These are phyloP conservation scores for Golubevia sp. DNA, from an alignment of 1,284 basidiomycete genomes.

Conservation along the genomic window DNA sequence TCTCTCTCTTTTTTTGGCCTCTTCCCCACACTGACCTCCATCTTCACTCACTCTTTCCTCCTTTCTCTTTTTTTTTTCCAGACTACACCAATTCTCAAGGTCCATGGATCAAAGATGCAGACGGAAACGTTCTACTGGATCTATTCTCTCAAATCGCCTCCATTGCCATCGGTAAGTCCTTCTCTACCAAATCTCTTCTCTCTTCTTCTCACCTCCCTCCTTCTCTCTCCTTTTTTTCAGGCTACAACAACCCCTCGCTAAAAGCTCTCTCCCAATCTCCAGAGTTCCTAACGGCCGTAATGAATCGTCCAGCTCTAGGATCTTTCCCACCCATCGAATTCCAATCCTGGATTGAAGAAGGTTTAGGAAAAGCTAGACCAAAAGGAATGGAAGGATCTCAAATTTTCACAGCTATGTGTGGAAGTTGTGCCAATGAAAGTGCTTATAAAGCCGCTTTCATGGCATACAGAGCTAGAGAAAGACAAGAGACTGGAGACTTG, in stretches of 20 bases:
- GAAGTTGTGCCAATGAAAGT: conserved; percentile 52
- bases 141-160: conserved; percentile 53
- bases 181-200: not conserved
- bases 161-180: conserved; percentile 51
- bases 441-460: conserved; percentile 69
- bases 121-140: conserved; percentile 46
- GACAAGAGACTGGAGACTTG: conserved; percentile 35
- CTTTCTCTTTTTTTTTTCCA: not conserved
- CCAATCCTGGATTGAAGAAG: conserved; percentile 63
- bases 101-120: conserved; percentile 39
- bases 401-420: conserved; percentile 61
- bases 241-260: conserved; percentile 66
- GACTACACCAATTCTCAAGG: conserved; percentile 42
- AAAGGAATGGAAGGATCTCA: conserved; percentile 65
- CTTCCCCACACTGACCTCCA: too few relatives aligned
- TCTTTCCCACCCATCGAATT: conserved; percentile 66
- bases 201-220: not conserved
- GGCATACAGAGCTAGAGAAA: conserved; percentile 62
- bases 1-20: too few relatives aligned
- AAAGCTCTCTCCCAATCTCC: conserved; percentile 60
- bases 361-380: conserved; percentile 65
- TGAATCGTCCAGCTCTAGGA: conserved; percentile 67
- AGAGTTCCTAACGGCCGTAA: conserved; percentile 34
- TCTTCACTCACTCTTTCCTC: not conserved
- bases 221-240: conserved; percentile 36